Evolutionary conservation across 225 moss, liverwort and hornwort species (phyloP), one percentile per base, ranked within the genome.

Genomic region (Rhytidiadelphus loreus): DNA sequence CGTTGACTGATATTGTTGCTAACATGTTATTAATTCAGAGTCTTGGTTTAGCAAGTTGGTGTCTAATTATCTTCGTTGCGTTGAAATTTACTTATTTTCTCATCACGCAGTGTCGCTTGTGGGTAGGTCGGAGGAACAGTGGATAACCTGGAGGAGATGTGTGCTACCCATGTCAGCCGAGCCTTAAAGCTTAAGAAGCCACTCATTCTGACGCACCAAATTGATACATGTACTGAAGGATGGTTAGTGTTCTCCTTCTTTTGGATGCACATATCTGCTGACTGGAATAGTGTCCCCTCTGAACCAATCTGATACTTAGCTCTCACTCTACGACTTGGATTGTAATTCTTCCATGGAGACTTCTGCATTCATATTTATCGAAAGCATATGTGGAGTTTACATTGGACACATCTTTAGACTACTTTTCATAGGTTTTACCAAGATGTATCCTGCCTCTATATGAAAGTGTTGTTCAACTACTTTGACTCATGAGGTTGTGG

Each of bases 141-240:
- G 85, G 99, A 99, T 86, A 99, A 99, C 83, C 77, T 99, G 86
- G 94, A 95, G 93, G 99, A 99, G 92, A 97, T 93, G 86, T 96
- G 95, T 92, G 99, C 96, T 86, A 94, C 94, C 59, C 94, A 95
- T 92, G 91, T 95, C 86, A 97, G 96, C 86, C 95, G 96, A 57
- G 96, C 95, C 58, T 88, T 99, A 46, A 91, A 94, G 85, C 90
- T 95, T 55, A 92, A 94, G 86, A 84, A 90, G 61, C 95, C 96
- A 70, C 90, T 99, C 75, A 92, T 92, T 88, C 90, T 99, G 77
- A 99, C 97, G 41, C 99, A 99, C 88, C 99, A 99, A 90, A 97
- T 99, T 61, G 99, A 99, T 86, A 92, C 97, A 44, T 99, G 99
- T 92, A 99, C 96, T 58, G 99, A 99, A 93, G 99, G 99, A 65